A percentile compares a stretch with the other conserved stretches of the same genome.
phyloP scores from a whole-genome alignment of 306 rosid species.

The Pyrus betulifolia region DNA sequence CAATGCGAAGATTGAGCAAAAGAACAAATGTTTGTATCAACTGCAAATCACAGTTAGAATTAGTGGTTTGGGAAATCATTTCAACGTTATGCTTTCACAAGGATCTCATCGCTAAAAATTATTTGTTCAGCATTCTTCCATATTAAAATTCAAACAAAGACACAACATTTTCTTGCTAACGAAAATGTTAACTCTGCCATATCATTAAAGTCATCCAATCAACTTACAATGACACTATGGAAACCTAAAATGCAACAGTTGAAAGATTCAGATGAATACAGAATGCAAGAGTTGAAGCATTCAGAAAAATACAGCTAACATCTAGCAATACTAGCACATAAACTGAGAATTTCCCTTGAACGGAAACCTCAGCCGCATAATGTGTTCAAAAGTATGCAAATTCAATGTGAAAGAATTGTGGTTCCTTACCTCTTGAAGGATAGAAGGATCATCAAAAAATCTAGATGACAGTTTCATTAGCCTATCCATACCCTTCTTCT shows the following conservation, averaged over 20 bases:
- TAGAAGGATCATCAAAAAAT: conserved; percentile 65
- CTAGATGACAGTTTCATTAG: conserved; percentile 68
- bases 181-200: no score
- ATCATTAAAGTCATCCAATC: neutral
- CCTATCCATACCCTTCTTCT: conserved; percentile 69
- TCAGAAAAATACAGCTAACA: neutral
- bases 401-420: conserved; percentile 9
- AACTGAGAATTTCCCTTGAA: neutral
- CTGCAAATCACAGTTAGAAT: neutral
- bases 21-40: neutral
- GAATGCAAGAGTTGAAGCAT: neutral
- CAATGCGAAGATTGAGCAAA: neutral
- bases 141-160: neutral
- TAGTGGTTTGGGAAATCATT: neutral
- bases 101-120: neutral
- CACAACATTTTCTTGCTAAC: neutral
- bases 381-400: neutral
- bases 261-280: neutral
- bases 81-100: neutral
- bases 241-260: neutral
- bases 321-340: neutral
- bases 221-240: neutral
- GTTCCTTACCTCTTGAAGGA: conserved; percentile 77
- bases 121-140: neutral
- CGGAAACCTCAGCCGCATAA: neutral